A percentile compares a stretch with the other conserved stretches of the same genome.
Evolutionary conservation across 441 rosid species (phyloP).

Genomic region (Gossypium trilobum): DNA sequence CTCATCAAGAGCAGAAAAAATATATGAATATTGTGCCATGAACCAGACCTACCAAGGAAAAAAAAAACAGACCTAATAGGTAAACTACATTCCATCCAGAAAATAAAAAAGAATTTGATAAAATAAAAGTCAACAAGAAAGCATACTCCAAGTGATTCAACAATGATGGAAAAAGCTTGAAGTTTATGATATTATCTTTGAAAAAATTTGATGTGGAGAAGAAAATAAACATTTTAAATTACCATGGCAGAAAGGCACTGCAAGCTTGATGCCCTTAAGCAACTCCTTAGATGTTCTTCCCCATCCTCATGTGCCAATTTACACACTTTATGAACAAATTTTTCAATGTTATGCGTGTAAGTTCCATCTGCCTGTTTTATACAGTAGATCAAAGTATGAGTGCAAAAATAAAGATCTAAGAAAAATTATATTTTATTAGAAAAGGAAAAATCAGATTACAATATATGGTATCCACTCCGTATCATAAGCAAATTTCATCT

Average conservation of each 20-base stretch:
- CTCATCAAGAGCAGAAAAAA: conserved; percentile 73
- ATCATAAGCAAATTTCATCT: background rate
- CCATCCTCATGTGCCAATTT: conserved; percentile 53
- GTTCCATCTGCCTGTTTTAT: conserved; percentile 69
- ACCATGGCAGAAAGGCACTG: conserved; percentile 98
- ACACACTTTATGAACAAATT: conserved; percentile 60
- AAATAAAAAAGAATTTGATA: background rate
- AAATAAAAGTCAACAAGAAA: background rate
- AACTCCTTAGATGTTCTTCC: conserved; percentile 34
- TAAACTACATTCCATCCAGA: background rate
- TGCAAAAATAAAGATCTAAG: background rate
- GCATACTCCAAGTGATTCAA: background rate
- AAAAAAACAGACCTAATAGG: conserved; percentile 15
- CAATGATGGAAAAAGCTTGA: background rate
- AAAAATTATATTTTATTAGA: background rate
- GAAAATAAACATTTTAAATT: conserved; percentile 7
- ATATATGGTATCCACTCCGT: background rate
- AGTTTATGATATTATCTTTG: background rate
- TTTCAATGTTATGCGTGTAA: conserved; percentile 70
- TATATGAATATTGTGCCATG: conserved; percentile 69
- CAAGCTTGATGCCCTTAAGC: conserved; percentile 69
- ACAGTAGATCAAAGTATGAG: conserved; percentile 12
- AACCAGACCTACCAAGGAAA: conserved; percentile 67
- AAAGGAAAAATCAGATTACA: background rate
- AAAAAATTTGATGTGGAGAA: background rate